Conservation (phyloP, 2,329 filamentous ascomycete species). For the Cercospora sp. region DNA sequence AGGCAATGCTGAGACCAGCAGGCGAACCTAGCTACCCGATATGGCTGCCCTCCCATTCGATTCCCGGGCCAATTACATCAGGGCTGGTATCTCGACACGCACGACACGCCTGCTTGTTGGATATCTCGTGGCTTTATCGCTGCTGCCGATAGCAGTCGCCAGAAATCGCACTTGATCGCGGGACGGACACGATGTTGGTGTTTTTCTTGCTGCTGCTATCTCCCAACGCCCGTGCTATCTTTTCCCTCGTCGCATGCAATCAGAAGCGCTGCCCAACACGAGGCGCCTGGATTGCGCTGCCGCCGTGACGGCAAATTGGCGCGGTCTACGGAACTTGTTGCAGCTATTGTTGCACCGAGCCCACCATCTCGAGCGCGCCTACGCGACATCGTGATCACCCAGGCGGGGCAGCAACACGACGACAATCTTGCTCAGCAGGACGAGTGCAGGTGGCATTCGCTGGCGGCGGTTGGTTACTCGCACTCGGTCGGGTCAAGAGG, state of each 20-base stretch:
- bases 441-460: background rate
- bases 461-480: background rate
- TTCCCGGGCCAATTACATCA: slow-evolving; percentile 4
- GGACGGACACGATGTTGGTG: background rate
- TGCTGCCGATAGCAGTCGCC: slow-evolving; percentile 12
- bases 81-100: slow-evolving; percentile 6
- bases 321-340: background rate
- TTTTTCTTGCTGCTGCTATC: background rate
- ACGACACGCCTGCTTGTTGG: background rate
- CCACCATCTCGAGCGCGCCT: background rate
- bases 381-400: slow-evolving; percentile 3
- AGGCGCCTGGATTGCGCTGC: slow-evolving; percentile 6
- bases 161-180: slow-evolving; percentile 10
- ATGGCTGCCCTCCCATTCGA: slow-evolving; percentile 7
- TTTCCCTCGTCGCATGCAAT: background rate
- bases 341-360: background rate
- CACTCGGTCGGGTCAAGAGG: slow-evolving; percentile 11
- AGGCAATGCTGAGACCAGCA: slow-evolving; percentile 13
- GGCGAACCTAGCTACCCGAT: slow-evolving; percentile 16
- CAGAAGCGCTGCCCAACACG: background rate
- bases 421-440: background rate
- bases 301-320: slow-evolving; percentile 7
- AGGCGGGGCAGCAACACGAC: background rate
- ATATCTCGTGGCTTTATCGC: background rate
- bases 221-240: slow-evolving; percentile 2